Evolutionary conservation across 2,329 filamentous ascomycete species (phyloP), one percentile per base, ranked within the genome.

Genomic region (Aspergillus pseudonomiae): DNA sequence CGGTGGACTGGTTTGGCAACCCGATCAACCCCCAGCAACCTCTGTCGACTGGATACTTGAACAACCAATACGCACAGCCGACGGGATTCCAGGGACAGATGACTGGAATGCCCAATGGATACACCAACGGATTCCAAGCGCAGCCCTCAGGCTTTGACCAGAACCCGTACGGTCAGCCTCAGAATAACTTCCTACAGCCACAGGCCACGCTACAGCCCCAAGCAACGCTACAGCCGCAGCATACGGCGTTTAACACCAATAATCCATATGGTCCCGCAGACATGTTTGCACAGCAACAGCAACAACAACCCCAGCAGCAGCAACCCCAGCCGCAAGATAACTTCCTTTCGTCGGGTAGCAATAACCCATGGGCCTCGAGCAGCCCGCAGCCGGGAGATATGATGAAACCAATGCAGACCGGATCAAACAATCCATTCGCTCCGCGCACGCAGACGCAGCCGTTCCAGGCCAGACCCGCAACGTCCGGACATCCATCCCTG

Each of bases 351-450:
- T 84, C 94, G 28, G 94, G 93, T 41, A 96, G 88, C 78, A 96
- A 98, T 81, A 99, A 99, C 77, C 95, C 95, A 0, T 99, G 94
- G 92, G 91, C 92, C 28, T 84, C 83, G 67, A 85, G 83, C 70
- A 83, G 80, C 65, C 86, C 86, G 67, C 83, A 86, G 64, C 77
- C 88, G n/a, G 74, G 78, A 57, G 85, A 91, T 59, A 80, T 89
- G 2, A 80, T 97, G 67, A 89, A 91, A 75, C 91, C 93, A 5
- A 91, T 93, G 75, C 90, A 92, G 4, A 99, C 95, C 3, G 95
- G 95, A 55, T 98, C 95, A 19, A 99, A 99, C 83, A 99, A 99
- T 76, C 95, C 95, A 2, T 99, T 99, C 74, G 94, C 95, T 12
- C 52, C 39, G 21, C 52, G 52, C 30, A 84, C 86, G 63, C 82